Percentiles rank a stretch among this genome's conserved stretches.
Conservation (phyloP, 2,329 filamentous ascomycete genomes). For the Apiospora malaysiana region DNA sequence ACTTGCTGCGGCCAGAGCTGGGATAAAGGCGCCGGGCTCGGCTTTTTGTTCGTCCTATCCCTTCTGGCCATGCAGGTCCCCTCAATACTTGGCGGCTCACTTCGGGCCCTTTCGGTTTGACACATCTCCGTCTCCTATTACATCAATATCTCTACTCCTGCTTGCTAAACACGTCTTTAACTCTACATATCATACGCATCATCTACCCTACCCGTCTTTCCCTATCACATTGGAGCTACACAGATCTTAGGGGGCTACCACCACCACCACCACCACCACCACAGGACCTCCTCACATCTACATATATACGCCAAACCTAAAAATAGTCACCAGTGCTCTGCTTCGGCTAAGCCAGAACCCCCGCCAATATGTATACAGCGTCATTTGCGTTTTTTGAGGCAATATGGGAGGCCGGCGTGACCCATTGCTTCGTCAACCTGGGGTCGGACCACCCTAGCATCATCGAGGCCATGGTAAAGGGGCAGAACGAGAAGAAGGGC, state of each 20-base stretch:
- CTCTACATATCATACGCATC: background rate
- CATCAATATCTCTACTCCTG: background rate
- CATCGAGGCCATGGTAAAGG: conserved; percentile 81
- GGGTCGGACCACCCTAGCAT: conserved; percentile 78
- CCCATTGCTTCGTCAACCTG: conserved; percentile 63
- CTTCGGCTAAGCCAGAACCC: conserved; percentile 23
- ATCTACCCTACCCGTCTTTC: background rate
- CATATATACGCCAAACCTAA: background rate
- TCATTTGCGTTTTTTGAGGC: conserved; percentile 70
- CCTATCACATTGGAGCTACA: background rate
- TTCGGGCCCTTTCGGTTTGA: background rate
- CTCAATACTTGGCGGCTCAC: background rate
- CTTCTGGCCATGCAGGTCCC: conserved; percentile 10
- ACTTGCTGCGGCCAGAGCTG: conserved; percentile 10
- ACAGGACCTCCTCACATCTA: background rate
- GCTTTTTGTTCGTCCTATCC: background rate
- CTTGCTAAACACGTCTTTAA: background rate
- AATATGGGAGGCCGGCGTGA: conserved; percentile 44
- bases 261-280: background rate
- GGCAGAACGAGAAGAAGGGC: conserved; percentile 68
- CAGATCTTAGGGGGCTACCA: background rate
- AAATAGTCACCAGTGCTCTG: conserved; percentile 20
- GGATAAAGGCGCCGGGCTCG: conserved; percentile 9
- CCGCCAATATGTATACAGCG: conserved; percentile 61
- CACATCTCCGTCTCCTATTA: conserved; percentile 7